Evolutionary conservation across 2,329 filamentous ascomycete genomes (phyloP).

Genomic region (Monosporascus cannonballus): DNA sequence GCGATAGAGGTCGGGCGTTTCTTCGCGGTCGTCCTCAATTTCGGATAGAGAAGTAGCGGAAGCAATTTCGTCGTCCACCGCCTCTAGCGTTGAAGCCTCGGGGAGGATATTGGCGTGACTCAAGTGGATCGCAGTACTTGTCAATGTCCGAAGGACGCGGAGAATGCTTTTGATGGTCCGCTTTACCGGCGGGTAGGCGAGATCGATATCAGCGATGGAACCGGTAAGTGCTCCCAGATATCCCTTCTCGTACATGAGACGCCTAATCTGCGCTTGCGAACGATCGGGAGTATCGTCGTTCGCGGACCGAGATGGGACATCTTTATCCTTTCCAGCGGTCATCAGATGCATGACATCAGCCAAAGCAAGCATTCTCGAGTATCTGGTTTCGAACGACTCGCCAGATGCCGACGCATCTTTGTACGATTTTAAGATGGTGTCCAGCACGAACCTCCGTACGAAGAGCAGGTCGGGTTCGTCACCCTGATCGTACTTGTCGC

Average conservation of each 20-base stretch:
- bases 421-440: slow-evolving; percentile 87
- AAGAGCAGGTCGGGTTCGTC: slow-evolving; percentile 82
- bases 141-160: slow-evolving; percentile 79
- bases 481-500: slow-evolving; percentile 59
- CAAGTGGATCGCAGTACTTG: slow-evolving; percentile 77
- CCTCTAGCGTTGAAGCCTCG: slow-evolving; percentile 55
- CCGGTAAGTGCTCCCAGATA: slow-evolving; percentile 83
- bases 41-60: slow-evolving; percentile 88
- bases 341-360: slow-evolving; percentile 91
- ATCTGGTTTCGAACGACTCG: slow-evolving; percentile 78
- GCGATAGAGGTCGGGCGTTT: slow-evolving; percentile 94
- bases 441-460: slow-evolving; percentile 89
- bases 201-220: slow-evolving; percentile 90
- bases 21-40: slow-evolving; percentile 77
- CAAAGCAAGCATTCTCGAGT: slow-evolving; percentile 78
- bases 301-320: slow-evolving; percentile 31
- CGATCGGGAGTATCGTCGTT: slow-evolving; percentile 31
- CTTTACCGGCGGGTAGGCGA: slow-evolving; percentile 90
- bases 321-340: slow-evolving; percentile 72
- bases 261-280: slow-evolving; percentile 78
- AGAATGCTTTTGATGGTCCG: slow-evolving; percentile 95
- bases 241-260: slow-evolving; percentile 98
- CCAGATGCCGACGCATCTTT: slow-evolving; percentile 76
- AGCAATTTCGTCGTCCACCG: slow-evolving; percentile 78
- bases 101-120: slow-evolving; percentile 77